Evolutionary conservation across 305 asterid species (phyloP), one percentile per base, ranked within the genome.

Genomic region (Fraxinus sp.): DNA sequence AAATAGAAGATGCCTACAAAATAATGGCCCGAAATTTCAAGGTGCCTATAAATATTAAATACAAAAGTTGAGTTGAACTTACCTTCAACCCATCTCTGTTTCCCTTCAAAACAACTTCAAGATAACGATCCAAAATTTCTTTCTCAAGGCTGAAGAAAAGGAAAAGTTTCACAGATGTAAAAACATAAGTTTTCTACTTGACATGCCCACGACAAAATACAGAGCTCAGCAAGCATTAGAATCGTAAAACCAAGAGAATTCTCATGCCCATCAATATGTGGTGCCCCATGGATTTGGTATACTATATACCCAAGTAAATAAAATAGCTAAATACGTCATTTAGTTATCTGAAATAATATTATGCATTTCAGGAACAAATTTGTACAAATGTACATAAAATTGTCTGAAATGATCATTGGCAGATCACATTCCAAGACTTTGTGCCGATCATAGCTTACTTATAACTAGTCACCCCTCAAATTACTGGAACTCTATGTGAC

Each of bases 51-150:
- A 66, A 5, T 3, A 3, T 26, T 26, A 26, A 26, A 26, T 26
- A 26, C 13, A 3, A 26, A 64, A 5, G 36, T 66, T 33, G 9
- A 20, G 52, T 14, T 78, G 41, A 35, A 3, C 44, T 83, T 89
- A 96, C 99, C 98, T 96, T 96, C 88, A 96, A 83, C 5, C 99
- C 99, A 82, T 96, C 98, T 90, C 86, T 93, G 88, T 96, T 96
- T 85, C 98, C 98, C 90, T 93, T 96, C 86, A 96, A 78, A 88
- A 96, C 98, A 82, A 94, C 92, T 9, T 96, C 98, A 80, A 96
- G 98, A 83, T 96, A 96, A 77, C 98, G 97, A 84, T 96, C 98
- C 79, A 90, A 88, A 87, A 96, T 91, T 91, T 96, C 99, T 87
- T 94, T 96, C 97, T 96, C 99, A 90, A 94, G 86, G 81, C 98